phyloP scores from a whole-genome alignment of 2,329 filamentous ascomycete species.

The Macrophomina pseudophaseolina region DNA sequence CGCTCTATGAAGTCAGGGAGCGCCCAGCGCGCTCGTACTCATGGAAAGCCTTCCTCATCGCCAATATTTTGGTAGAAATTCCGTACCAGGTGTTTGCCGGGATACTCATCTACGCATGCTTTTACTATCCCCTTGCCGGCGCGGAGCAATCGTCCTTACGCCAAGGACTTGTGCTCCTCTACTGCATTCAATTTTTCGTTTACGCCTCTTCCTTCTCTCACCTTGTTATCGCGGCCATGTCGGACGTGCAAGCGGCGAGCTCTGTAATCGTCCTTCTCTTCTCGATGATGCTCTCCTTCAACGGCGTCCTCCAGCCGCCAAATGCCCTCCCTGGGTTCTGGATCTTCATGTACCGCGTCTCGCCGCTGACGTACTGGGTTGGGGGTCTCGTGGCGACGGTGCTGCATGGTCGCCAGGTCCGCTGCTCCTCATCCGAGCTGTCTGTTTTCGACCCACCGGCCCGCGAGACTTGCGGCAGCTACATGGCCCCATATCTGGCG shows the following conservation, averaged over 20 bases:
- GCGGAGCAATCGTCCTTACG: slow-evolving; percentile 56
- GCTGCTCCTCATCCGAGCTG: slow-evolving; percentile 52
- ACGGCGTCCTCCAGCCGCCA: slow-evolving; percentile 66
- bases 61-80: slow-evolving; percentile 74
- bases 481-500: slow-evolving; percentile 50
- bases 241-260: slow-evolving; percentile 70
- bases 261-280: slow-evolving; percentile 66
- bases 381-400: slow-evolving; percentile 46
- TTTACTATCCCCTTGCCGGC: slow-evolving; percentile 64
- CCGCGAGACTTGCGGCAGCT: slow-evolving; percentile 50
- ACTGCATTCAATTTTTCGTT: slow-evolving; percentile 69
- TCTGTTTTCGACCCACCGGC: slow-evolving; percentile 48
- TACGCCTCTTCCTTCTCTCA: slow-evolving; percentile 75
- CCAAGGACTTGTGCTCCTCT: slow-evolving; percentile 69
- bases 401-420: slow-evolving; percentile 54
- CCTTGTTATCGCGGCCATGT: slow-evolving; percentile 73
- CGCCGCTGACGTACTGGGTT: slow-evolving; percentile 69
- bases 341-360: slow-evolving; percentile 76
- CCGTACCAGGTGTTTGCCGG: slow-evolving; percentile 69
- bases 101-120: slow-evolving; percentile 67
- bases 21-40: slow-evolving; percentile 73
- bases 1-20: slow-evolving; percentile 65
- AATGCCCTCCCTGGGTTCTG: slow-evolving; percentile 70
- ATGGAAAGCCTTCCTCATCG: slow-evolving; percentile 74
- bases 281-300: slow-evolving; percentile 65